Base-by-base conservation (phyloP, 805 yeast genomes). In the Kodamaea kakaduensis region DNA sequence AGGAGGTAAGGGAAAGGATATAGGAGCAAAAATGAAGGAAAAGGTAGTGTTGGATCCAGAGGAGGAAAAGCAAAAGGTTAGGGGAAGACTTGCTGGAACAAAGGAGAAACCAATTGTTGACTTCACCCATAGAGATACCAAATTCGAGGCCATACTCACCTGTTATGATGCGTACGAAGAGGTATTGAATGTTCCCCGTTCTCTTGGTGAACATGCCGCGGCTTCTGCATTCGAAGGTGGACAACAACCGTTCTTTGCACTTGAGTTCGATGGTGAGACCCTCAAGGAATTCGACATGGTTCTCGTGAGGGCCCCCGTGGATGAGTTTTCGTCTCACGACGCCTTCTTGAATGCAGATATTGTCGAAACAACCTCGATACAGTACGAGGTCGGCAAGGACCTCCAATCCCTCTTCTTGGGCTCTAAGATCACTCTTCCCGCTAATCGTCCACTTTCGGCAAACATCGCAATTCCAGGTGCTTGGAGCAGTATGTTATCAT, bases 401-500 rank as follows among this genome's bases (percentile, higher is more conserved):
- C 41, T 69, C 32, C 59, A 63, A 56, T 54, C 58, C 5, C 51
- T 73, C 16, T 51, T 69, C n/a, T 47, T 56, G 30, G 68, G 71
- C 5, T 65, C 61, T 13, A 62, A 63, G 26, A 43, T 71, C 1
- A 51, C 71, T 0, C 43, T 74, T 6, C 75, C 76, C 0, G 54
- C 61, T 1, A 60, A 59, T 29, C 54, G 70, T 16, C 69, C 77
- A 5, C 56, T 77, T 3, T 53, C 69, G 5, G 61, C 67, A 3
- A 73, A 69, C 42, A 50, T 82, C 17, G 56, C 69, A n/a, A 58
- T 78, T 17, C 71, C 75, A 2, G 70, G 77, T 4, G 74, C 78
- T 0, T 75, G 80, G 77, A 75, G 79, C 34, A 77, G 85, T 50
- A 46, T 82, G 5, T 51, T 83, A 15, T 75, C 81, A 0, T 83